These are phyloP conservation scores for Schwanniomyces vanrijiae DNA, from an alignment of 805 yeast species.

Conservation along the genomic window DNA sequence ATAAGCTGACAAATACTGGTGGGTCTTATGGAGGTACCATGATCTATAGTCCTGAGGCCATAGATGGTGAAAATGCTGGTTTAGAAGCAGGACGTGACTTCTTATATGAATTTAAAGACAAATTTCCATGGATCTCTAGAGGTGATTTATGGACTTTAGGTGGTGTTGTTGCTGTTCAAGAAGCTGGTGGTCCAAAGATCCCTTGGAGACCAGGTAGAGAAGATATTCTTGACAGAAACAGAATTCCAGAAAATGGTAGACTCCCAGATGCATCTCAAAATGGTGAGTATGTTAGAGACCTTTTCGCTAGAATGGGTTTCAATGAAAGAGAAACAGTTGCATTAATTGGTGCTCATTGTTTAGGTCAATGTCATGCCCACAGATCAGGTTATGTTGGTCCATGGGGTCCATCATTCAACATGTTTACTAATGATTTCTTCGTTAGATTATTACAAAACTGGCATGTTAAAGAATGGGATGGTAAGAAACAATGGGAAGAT, in stretches of 20 bases:
- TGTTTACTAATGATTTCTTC: conserved; percentile 42
- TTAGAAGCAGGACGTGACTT: conserved; percentile 56
- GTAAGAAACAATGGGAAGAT: conserved; percentile 41
- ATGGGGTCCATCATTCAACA: conserved; percentile 43
- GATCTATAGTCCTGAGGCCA: conserved; percentile 31
- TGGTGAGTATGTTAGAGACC: conserved; percentile 60
- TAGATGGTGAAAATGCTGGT: conserved; percentile 58
- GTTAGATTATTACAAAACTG: conserved; percentile 49
- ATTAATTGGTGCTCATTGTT: conserved; percentile 43
- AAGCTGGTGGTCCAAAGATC: conserved; percentile 73
- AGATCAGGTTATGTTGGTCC: conserved; percentile 44
- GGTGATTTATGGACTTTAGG: conserved; percentile 82
- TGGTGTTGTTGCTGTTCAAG: conserved; percentile 78
- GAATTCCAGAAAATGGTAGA: conserved; percentile 66
- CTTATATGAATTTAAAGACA: conserved; percentile 53
- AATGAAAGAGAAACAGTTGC: conserved; percentile 42
- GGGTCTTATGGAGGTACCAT: conserved; percentile 41
- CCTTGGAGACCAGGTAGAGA: conserved; percentile 83
- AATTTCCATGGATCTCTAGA: conserved; percentile 69
- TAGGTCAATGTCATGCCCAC: conserved; percentile 39
- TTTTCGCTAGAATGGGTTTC: conserved; percentile 57
- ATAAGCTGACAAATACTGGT: conserved; percentile 25
- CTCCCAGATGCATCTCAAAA: conserved; percentile 73
- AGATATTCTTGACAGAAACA: conserved; percentile 49
- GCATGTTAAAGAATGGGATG: conserved; percentile 47